Evolutionary conservation across 163 green algal species (phyloP), one percentile per base, ranked within the genome.

Genomic region (Chloromonas sp.): DNA sequence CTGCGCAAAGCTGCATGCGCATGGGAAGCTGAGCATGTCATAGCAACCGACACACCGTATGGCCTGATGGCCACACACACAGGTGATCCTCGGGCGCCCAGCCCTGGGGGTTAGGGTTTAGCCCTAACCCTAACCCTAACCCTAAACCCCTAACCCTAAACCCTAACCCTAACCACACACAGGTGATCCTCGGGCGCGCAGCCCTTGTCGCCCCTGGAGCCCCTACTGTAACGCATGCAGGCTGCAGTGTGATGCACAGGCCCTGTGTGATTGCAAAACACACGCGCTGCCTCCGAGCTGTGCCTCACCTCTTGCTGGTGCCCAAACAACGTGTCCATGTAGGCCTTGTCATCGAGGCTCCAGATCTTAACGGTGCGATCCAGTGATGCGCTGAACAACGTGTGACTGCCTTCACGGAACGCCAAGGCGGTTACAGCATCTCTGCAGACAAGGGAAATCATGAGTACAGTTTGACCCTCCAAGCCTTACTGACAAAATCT

Each of bases 291-390:
- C 36, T 36, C 36, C 36, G 36, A 36, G 36, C 13, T 36, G 13
- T 57, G 13, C 3, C 61, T 61, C 71, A 85, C 79, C 66, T 78
- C 14, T 57, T 82, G 85, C 79, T 93, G 90, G 90, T 98, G 95
- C 0, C 95, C 96, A 89, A 96, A 98, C 78, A 99, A 90, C n/a
- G 96, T 98, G 89, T 99, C 96, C 71, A 99, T 93, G 90, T 98
- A 98, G 1, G 95, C 93, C 74, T 92, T 89, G 84, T 98, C 95
- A 60, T 98, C 96, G 59, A 98, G 61, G 85, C 78, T 92, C 95
- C 95, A 98, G 15, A 98, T 88, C 91, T 98, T 98, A 79, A 99
- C 86, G n/a, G 93, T 95, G 59, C 95, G 89, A 82, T 98, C 94
- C 62, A 88, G 89, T 0, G 93, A 96, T 14, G 83, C 89, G 76